Base-by-base conservation (phyloP, 768 basidiomycete genomes). In the Naganishia randhawae region DNA sequence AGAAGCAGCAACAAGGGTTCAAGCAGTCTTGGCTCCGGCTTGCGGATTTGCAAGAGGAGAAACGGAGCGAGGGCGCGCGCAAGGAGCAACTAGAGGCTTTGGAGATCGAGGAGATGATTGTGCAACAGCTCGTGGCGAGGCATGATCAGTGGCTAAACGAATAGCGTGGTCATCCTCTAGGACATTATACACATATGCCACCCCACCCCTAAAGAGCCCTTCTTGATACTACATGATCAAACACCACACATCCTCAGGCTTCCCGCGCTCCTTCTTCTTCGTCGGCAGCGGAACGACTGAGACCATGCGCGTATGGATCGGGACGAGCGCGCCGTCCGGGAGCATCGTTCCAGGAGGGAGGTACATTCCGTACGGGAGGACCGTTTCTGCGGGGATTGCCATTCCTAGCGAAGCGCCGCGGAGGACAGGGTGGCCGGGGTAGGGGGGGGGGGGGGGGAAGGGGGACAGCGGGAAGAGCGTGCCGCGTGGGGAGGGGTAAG, bases 51-150 rank as follows among this genome's bases (percentile, higher is more conserved):
- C 54, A 67, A 31, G 66, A 42, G 61, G 70, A 17, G 50, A 71
- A n/a, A 69, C 76, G 42, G 74, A 73, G 57, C 53, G 69, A n/a
- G 48, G 67, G 55, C 68, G 71, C 22, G 65, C 75, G 97, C 48
- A 63, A 66, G 53, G 73, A 77, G 14, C 71, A 77, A 32, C 87
- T 87, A 69, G 73, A 77, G 16, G 71, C 76, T 33, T 87, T 87
- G 69, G 95, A 99, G 81, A 98, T 99, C 41, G 95, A 99, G 78
- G 90, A 94, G 74, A 87, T 92, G 65, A 97, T 98, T 70, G 82
- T 98, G 0, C 79, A 75, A 1, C 89, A 91, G 75, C 81, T 98
- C 55, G 85, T 91, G 6, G 82, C 80, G 72, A 84, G 89, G 70
- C 95, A 99, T 80, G 81, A 82, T 4, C 79, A 74, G 32, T 97